These are phyloP conservation scores for Xerocomus brunneocitrinus DNA, from an alignment of 768 basidiomycete species.

Conservation along the genomic window DNA sequence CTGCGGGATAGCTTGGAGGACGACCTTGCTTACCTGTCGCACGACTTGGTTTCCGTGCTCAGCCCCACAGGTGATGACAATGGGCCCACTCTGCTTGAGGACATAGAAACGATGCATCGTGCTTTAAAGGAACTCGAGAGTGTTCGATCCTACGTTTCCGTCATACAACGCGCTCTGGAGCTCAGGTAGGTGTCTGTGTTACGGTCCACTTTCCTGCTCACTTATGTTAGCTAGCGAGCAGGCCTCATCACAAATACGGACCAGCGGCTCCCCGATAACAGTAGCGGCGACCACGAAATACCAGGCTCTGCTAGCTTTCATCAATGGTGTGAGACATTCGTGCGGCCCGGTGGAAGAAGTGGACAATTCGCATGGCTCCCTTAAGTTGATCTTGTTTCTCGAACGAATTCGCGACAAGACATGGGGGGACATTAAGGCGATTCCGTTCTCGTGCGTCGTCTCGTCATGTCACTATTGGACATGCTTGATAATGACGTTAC, in stretches of 20 bases:
- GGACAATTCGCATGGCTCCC: conserved; percentile 41
- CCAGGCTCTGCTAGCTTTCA: conserved; percentile 57
- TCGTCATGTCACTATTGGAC: background rate
- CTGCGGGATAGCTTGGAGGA: conserved; percentile 74
- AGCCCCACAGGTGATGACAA: conserved; percentile 39
- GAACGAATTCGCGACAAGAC: conserved; percentile 61
- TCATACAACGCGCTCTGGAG: conserved; percentile 64
- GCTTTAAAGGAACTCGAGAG: conserved; percentile 72
- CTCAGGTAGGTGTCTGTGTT: conserved; percentile 53
- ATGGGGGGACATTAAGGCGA: conserved; percentile 70
- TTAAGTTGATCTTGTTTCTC: conserved; percentile 62
- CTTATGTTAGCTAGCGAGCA: conserved; percentile 43
- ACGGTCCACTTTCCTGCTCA: background rate
- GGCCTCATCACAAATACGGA: conserved; percentile 50
- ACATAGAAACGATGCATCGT: conserved; percentile 74
- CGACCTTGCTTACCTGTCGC: conserved; percentile 64
- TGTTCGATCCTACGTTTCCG: conserved; percentile 69
- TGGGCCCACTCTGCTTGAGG: conserved; percentile 70
- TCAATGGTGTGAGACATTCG: conserved; percentile 41
- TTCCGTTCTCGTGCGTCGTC: conserved; percentile 54
- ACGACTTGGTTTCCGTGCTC: conserved; percentile 57
- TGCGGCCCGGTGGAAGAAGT: conserved; percentile 45
- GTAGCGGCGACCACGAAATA: conserved; percentile 51
- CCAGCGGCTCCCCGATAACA: conserved; percentile 38
- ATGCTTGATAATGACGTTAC: background rate